Evolutionary conservation across 192 early-diverging fungal genomes (phyloP), one percentile per base, ranked within the genome.

Genomic region (Borealophlyctis nickersoniae): DNA sequence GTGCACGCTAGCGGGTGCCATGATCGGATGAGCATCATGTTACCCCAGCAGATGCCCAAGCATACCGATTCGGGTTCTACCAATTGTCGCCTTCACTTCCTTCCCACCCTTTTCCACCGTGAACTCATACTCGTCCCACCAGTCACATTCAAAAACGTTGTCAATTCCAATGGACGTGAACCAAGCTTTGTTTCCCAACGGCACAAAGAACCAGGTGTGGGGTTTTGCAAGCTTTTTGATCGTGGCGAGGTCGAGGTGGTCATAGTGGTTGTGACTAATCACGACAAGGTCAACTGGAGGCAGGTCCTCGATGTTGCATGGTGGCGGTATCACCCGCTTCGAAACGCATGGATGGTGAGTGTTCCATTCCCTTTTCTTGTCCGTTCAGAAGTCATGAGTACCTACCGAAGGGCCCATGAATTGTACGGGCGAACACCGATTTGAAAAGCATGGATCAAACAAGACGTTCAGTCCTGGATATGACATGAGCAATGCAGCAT

Each of bases 241-340:
- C 16, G 88, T 89, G 33, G 75, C 60, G 61, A 83, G 60, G 71
- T 94, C 92, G 63, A 92, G 62, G 55, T 93, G 91, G 67, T 93
- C 93, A 69, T 93, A 95, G 64, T 95, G 93, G 70, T 92, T 93
- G 70, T 95, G 93, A 31, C 81, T 86, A 30, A 94, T 83, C 4
- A 92, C 72, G 5, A 94, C 83, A 0, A 82, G 77, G 54, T 93
- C 90, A 49, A 93, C 77, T 23, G 75, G 73, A 0, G 88, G 87
- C 27, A 92, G 65, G 14, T 87, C 88, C 16, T 69, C 75, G 19
- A 92, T 66, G 28, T 75, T 69, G 63, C 85, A 88, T 0, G 91
- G 87, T 0, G 86, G 78, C 23, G 77, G 73, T 0, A 82, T 87
- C 63, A 73, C 77, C 22, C 91, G 83, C 62, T 86, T 86, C 16